Conservation (phyloP, 257 asterid species). For the Anisodus tanguticus region DNA sequence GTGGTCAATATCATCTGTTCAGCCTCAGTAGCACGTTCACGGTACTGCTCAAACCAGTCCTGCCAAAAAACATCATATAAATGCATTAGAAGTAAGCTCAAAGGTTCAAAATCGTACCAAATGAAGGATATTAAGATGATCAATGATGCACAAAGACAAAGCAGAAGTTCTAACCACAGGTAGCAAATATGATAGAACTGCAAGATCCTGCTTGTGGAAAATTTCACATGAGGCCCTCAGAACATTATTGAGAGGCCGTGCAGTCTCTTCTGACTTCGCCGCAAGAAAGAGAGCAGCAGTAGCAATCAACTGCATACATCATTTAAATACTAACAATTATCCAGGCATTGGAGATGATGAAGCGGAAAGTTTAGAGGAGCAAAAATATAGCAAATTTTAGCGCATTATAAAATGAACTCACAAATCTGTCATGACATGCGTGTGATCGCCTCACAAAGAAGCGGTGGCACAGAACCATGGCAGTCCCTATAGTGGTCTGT, state of each 20-base stretch:
- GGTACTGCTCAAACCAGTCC: constrained; percentile 98
- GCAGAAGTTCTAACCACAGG: constrained; percentile 68
- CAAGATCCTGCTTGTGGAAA: constrained; percentile 73
- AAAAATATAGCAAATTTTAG: constrained; percentile 6
- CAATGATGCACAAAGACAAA: constrained; percentile 26
- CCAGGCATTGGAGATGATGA: constrained; percentile 33
- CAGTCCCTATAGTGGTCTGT: constrained; percentile 91
- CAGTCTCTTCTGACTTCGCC: constrained; percentile 92
- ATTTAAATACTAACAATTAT: constrained; percentile 26
- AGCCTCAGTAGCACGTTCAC: constrained; percentile 82
- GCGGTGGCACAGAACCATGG: constrained; percentile 95
- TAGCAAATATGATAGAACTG: constrained; percentile 63
- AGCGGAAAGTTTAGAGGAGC: not conserved
- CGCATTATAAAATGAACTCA: constrained; percentile 42
- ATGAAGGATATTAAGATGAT: not conserved
- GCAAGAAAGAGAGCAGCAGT: constrained; percentile 94
- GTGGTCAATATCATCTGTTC: constrained; percentile 90
- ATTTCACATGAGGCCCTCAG: constrained; percentile 76
- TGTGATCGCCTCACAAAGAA: constrained; percentile 90
- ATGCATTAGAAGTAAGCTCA: not conserved
- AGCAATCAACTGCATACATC: constrained; percentile 75
- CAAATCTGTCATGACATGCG: constrained; percentile 96
- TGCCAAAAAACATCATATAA: constrained; percentile 41
- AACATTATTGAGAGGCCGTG: constrained; percentile 83
- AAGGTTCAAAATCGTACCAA: not conserved